Percentiles rank a stretch among this genome's conserved stretches.
Evolutionary conservation across 2,329 filamentous ascomycete species (phyloP).

Genomic region (Geosmithia morbida): DNA sequence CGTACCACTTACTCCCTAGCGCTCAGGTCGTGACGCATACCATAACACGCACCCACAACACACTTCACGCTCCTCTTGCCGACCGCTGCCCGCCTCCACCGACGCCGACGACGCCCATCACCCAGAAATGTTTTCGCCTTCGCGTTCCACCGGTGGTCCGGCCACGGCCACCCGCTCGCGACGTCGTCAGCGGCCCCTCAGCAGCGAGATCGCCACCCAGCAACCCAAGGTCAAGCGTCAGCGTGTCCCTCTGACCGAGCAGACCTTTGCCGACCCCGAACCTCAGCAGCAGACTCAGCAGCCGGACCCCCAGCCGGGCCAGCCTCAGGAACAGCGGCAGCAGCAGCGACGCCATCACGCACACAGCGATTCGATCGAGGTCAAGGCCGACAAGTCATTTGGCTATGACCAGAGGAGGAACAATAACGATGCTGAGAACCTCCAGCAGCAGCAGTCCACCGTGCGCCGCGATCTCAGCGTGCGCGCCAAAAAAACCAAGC

Average conservation of each 20-base stretch:
- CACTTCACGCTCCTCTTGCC: neutral
- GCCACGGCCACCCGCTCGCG: constrained; percentile 44
- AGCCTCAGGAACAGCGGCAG: neutral
- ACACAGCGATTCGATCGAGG: constrained; percentile 12
- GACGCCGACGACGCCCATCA: neutral
- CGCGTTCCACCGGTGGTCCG: constrained; percentile 34
- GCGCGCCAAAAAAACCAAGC: constrained; percentile 47
- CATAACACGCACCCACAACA: neutral
- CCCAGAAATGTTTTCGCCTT: constrained; percentile 44
- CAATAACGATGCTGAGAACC: constrained; percentile 23
- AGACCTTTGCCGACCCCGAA: constrained; percentile 39
- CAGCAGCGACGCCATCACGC: neutral
- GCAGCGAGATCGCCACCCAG: constrained; percentile 36
- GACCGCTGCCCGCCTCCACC: neutral
- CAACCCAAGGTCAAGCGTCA: constrained; percentile 52
- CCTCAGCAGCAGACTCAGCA: constrained; percentile 2
- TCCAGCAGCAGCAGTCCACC: constrained; percentile 10
- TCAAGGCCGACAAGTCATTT: constrained; percentile 23
- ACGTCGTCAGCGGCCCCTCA: constrained; percentile 44
- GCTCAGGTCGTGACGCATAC: neutral
- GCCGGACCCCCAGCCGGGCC: no score
- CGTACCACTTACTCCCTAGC: no score
- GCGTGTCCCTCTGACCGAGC: constrained; percentile 40
- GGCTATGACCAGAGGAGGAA: neutral
- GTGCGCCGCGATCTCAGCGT: constrained; percentile 41